phyloP scores from a whole-genome alignment of 345 rosid genomes.

The Pseudoturritis turrita region DNA sequence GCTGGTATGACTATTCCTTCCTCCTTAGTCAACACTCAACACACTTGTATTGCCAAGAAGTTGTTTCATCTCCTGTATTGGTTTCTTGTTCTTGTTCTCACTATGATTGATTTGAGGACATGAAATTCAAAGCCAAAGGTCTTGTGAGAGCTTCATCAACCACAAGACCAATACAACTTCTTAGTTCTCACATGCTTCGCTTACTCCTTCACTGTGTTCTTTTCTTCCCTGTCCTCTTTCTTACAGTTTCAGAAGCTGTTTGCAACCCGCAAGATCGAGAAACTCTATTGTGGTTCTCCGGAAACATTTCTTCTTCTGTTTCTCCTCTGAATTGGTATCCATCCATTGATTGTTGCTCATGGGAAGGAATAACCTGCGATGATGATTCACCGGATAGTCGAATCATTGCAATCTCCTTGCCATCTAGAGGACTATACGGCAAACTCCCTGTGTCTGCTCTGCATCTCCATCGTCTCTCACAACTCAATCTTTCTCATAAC shows the following conservation, averaged over 20 bases:
- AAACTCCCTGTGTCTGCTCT: constrained; percentile 33
- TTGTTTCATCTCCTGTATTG: neutral
- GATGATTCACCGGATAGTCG: constrained; percentile 16
- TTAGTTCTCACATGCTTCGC: neutral
- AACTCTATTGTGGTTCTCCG: constrained; percentile 45
- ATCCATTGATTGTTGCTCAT: constrained; percentile 49
- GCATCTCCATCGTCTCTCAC: constrained; percentile 39
- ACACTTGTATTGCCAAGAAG: neutral
- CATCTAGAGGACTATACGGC: constrained; percentile 45
- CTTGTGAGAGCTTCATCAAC: neutral
- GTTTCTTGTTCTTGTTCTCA: neutral
- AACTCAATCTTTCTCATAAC: constrained; percentile 63
- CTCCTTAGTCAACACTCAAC: neutral
- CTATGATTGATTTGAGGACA: neutral
- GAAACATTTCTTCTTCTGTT: constrained; percentile 25
- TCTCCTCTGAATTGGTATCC: constrained; percentile 40
- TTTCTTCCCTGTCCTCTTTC: constrained; percentile 3
- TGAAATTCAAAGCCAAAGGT: constrained; percentile 1
- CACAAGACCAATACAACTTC: neutral
- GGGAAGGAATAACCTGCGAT: constrained; percentile 67
- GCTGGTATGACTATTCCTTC: neutral
- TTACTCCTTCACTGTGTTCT: constrained; percentile 6
- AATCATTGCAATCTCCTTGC: constrained; percentile 46
- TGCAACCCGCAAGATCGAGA: constrained; percentile 45
- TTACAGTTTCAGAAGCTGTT: constrained; percentile 13